Percentiles rank a stretch among this genome's conserved stretches.
These are phyloP conservation scores for Eleusine coracana DNA, from an alignment of 176 grass and related monocot genomes.

Conservation along the genomic window DNA sequence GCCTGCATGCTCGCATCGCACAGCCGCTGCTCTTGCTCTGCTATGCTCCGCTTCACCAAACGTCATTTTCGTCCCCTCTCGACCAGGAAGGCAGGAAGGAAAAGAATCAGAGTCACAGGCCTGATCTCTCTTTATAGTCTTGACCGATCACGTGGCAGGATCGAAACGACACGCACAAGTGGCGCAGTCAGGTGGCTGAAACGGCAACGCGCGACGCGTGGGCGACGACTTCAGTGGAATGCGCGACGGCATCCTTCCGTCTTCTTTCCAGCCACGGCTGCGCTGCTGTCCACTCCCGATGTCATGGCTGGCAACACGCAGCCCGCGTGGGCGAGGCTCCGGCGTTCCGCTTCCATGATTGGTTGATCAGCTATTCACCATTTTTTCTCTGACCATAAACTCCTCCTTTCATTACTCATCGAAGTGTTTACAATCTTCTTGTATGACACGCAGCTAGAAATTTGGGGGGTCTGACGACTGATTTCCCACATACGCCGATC, in stretches of 20 bases:
- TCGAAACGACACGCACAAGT: not conserved
- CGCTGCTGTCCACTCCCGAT: not conserved
- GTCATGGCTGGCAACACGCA: not conserved
- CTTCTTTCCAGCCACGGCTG: not conserved
- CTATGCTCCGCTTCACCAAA: not conserved
- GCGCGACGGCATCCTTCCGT: not conserved
- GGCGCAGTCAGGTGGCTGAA: not conserved
- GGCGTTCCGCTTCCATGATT: not conserved
- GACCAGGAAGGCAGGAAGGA: no score
- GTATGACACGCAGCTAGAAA: no score
- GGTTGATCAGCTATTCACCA: not conserved
- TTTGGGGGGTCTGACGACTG: no score
- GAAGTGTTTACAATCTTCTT: no score
- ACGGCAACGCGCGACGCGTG: slow-evolving; percentile 5
- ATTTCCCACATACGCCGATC: no score
- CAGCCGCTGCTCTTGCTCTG: not conserved
- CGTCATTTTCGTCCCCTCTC: not conserved
- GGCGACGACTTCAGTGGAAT: slow-evolving; percentile 6
- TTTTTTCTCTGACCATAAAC: no score
- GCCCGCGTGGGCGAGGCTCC: not conserved
- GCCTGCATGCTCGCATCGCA: no score
- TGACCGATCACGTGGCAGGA: not conserved
- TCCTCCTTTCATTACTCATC: no score
- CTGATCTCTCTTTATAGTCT: no score
- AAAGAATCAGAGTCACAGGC: no score